Evolutionary conservation across 768 basidiomycete genomes (phyloP), one percentile per base, ranked within the genome.

Genomic region (Tubosaeta sp.): DNA sequence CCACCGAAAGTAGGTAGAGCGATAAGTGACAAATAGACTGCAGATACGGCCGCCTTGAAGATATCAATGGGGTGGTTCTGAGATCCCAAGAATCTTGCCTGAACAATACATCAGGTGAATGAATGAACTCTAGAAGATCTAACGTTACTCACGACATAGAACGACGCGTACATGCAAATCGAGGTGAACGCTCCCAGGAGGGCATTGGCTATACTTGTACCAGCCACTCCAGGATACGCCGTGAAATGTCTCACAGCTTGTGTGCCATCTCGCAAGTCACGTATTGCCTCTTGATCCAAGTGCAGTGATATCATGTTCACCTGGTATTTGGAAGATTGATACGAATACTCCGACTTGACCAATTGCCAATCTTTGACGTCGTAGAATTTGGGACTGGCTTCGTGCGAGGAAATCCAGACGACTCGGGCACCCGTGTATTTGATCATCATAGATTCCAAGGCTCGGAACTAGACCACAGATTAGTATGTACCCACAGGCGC

Each of bases 331-430:
- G 81, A 75, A 35, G 71, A 74, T 59, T 88, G 79, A 62, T 92
- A 94, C 1, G 88, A 81, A 52, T 81, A 76, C 17, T 68, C 64
- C 8, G 83, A 82, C 43, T 78, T 73, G 41, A 76, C 68, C 35
- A 86, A 74, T 61, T 93, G 91, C 83, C 84, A 86, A 66, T 94
- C 91, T 27, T 79, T 74, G 0, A 74, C 63, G 50, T 85, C 76
- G 56, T 82, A 88, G 54, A 69, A 78, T 16, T 67, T 58, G 0
- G 83, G 76, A 7, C 70, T 72, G 1, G 83, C 78, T 67, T 86
- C 85, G 7, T 86, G 61, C 6, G 90, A 91, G 5, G 89, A 87
- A 53, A 81, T 82, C 91, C 91, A 94, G 13, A 92, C 67, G 6
- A 92, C 80, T 32, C 89, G 79, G 3, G 83, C 72, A 27, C 76